Conservation (phyloP, 2,329 filamentous ascomycete genomes). For the Penicillium sp. region DNA sequence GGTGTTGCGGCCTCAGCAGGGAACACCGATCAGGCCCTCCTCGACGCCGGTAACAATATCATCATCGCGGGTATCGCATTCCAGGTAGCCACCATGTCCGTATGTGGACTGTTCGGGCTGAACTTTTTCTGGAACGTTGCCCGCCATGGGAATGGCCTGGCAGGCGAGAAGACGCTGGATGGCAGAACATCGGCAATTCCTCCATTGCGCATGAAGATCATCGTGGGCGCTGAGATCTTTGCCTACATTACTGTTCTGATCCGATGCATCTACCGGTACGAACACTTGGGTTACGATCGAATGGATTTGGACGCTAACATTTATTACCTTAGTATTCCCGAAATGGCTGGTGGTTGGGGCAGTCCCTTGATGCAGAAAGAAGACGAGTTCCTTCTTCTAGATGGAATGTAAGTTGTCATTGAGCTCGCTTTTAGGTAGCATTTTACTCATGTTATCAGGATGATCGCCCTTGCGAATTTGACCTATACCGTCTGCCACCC, state of each 20-base stretch:
- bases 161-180: constrained; percentile 27
- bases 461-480: constrained; percentile 42
- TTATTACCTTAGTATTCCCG: constrained; percentile 38
- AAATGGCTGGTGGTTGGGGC: constrained; percentile 49
- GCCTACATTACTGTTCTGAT: constrained; percentile 40
- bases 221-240: constrained; percentile 28
- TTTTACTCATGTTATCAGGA: constrained; percentile 28
- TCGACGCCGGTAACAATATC: constrained; percentile 48
- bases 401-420: constrained; percentile 40
- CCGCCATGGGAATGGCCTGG: constrained; percentile 22
- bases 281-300: background rate
- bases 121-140: constrained; percentile 43
- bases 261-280: constrained; percentile 43
- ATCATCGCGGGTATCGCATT: constrained; percentile 55
- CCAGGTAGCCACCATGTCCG: constrained; percentile 49
- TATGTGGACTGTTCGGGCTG: constrained; percentile 37
- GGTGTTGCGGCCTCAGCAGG: constrained; percentile 51
- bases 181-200: constrained; percentile 15
- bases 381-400: constrained; percentile 44
- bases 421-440: background rate
- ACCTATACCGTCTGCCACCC: constrained; percentile 43
- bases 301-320: constrained; percentile 4
- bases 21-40: constrained; percentile 32
- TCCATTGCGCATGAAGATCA: constrained; percentile 20
- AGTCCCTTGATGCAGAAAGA: constrained; percentile 45